Evolutionary conservation across 192 early-diverging fungal species (phyloP).

Genomic region (Podila horticola): DNA sequence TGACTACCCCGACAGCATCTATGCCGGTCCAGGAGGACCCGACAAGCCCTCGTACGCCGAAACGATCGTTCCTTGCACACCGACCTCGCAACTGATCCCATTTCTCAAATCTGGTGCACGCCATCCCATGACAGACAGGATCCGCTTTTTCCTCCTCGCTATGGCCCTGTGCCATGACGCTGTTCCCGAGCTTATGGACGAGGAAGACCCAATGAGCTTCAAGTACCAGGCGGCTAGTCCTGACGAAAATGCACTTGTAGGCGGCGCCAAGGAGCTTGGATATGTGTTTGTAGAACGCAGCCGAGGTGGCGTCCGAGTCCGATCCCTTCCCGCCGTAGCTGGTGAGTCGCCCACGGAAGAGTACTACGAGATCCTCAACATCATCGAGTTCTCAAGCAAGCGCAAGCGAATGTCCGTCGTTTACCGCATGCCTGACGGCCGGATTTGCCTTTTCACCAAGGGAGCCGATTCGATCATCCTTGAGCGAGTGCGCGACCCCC

Average conservation of each 20-base stretch:
- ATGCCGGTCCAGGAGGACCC: constrained; percentile 22
- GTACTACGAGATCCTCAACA: constrained; percentile 70
- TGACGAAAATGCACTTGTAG: constrained; percentile 86
- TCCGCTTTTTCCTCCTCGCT: constrained; percentile 75
- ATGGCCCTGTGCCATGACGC: constrained; percentile 87
- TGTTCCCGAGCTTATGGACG: constrained; percentile 74
- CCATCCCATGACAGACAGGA: constrained; percentile 55
- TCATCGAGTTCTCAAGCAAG: constrained; percentile 87
- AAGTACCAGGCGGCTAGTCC: constrained; percentile 87
- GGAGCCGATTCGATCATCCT: constrained; percentile 92
- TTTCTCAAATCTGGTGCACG: constrained; percentile 39
- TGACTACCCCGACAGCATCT: constrained; percentile 24
- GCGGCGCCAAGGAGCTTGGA: constrained; percentile 80
- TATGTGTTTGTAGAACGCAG: constrained; percentile 72
- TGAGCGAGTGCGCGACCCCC: constrained; percentile 62
- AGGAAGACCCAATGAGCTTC: constrained; percentile 63
- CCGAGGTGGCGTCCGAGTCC: constrained; percentile 50
- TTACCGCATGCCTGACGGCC: constrained; percentile 74
- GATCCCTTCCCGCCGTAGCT: constrained; percentile 11
- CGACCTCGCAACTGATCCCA: constrained; percentile 47
- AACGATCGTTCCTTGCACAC: constrained; percentile 43
- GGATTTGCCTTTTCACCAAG: constrained; percentile 86
- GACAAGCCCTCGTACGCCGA: constrained; percentile 39
- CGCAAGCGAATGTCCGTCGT: constrained; percentile 93
- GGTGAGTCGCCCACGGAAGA: constrained; percentile 29